Evolutionary conservation across 805 yeast species (phyloP).

Genomic region (Wickerhamomyces strasburgensis): DNA sequence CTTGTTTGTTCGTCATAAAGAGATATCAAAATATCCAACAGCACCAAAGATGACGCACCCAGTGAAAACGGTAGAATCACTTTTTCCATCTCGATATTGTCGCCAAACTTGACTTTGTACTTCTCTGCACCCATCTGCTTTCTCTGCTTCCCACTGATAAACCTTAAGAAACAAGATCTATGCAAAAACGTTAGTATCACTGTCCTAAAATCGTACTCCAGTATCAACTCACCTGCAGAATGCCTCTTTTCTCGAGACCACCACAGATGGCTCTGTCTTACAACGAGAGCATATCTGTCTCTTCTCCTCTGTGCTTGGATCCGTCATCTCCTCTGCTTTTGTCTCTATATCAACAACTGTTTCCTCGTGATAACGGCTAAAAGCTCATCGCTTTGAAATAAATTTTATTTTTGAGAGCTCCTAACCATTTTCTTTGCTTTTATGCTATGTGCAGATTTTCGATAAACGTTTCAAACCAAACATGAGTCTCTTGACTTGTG

Average conservation of each 20-base stretch:
- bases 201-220: background rate
- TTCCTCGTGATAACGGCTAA: too few relatives aligned
- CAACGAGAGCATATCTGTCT: slow-evolving; percentile 39
- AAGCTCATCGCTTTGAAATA: slow-evolving; percentile 7
- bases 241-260: slow-evolving; percentile 55
- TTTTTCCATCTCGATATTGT: slow-evolving; percentile 35
- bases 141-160: slow-evolving; percentile 74
- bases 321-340: background rate
- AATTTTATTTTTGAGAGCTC: slow-evolving; percentile 3
- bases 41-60: slow-evolving; percentile 62
- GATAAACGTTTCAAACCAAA: too few relatives aligned
- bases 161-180: slow-evolving; percentile 57
- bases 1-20: slow-evolving; percentile 56
- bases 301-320: background rate
- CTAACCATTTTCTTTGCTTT: background rate
- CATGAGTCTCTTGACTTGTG: too few relatives aligned
- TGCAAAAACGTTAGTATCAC: slow-evolving; percentile 5
- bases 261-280: slow-evolving; percentile 35
- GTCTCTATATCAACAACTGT: too few relatives aligned
- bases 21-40: slow-evolving; percentile 61
- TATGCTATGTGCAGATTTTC: slow-evolving; percentile 1
- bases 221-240: slow-evolving; percentile 44
- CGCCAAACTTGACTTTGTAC: slow-evolving; percentile 65
- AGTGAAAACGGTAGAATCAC: slow-evolving; percentile 60
- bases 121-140: slow-evolving; percentile 66